Evolutionary conservation across 192 early-diverging fungal genomes (phyloP), one percentile per base, ranked within the genome.

Genomic region (Gonapodya prolifera): DNA sequence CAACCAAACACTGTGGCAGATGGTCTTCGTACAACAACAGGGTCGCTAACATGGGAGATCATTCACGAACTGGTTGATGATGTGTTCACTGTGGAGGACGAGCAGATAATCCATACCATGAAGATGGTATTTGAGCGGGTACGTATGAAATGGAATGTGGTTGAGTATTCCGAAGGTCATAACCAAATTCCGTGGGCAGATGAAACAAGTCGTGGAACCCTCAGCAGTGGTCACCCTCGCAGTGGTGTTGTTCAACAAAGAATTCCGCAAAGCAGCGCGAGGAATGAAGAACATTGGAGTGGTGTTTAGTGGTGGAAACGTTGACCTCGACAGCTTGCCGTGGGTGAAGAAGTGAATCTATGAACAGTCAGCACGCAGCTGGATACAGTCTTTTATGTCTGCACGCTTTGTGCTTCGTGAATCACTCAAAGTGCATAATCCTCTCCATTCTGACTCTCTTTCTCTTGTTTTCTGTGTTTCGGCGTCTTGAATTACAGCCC

Each of bases 131-230:
- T 78, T 77, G 81, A 79, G 76, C 83, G 86, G 29, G 71, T 73
- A 13, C 2, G 71, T 73, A 18, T 8, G 8, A 16, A 32, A 13
- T 32, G 18, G 28, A 32, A 8, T 13, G 71, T 30, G 71, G 16
- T 30, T 32, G 2, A 18, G 2, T 73, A 30, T 73, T 18, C 18
- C 18, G n/a, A n/a, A n/a, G n/a, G n/a, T n/a, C n/a, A n/a, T n/a
- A n/a, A n/a, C n/a, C n/a, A n/a, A n/a, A n/a, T n/a, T n/a, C n/a
- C n/a, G n/a, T 32, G 8, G 8, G 29, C 71, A 73, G 71, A 82
- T 86, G 81, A 89, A 89, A 75, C 32, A 89, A 17, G 79, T 82
- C 1, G 82, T 88, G 69, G 88, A 89, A 77, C 87, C 88, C 33
- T 83, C 82, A 61, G 80, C 86, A 0, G 84, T 83, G 8, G 86